Percentiles rank a stretch among this genome's conserved stretches.
Evolutionary conservation across 495 filamentous ascomycete genomes (phyloP).

Genomic region (Penicillium coffeae): DNA sequence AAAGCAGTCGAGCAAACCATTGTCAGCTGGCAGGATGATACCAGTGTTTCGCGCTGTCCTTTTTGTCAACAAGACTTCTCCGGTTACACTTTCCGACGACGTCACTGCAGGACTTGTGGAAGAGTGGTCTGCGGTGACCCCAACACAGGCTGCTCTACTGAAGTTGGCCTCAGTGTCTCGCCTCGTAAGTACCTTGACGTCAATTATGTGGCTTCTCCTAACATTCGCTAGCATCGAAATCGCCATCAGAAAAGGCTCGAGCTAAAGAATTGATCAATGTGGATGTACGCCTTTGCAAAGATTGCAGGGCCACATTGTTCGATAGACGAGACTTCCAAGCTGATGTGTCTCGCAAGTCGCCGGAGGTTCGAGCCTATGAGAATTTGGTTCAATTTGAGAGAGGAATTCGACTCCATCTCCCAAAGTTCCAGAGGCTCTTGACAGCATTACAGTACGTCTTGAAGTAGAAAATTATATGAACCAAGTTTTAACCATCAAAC

Average conservation of each 20-base stretch:
- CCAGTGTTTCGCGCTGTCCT: constrained; percentile 73
- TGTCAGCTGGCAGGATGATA: constrained; percentile 93
- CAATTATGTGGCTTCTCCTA: neutral
- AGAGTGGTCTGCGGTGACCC: constrained; percentile 87
- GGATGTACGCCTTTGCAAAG: constrained; percentile 86
- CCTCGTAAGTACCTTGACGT: constrained; percentile 51
- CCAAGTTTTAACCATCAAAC: constrained; percentile 18
- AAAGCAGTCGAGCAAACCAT: constrained; percentile 85
- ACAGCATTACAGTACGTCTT: constrained; percentile 55
- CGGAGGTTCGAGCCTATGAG: constrained; percentile 78
- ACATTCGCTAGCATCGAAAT: constrained; percentile 32
- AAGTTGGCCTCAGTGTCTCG: constrained; percentile 75
- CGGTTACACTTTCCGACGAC: constrained; percentile 80
- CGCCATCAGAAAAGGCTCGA: constrained; percentile 57
- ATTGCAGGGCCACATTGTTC: constrained; percentile 83
- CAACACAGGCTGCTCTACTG: constrained; percentile 76
- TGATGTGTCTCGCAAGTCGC: constrained; percentile 62
- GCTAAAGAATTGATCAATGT: constrained; percentile 55
- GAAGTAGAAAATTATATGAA: neutral
- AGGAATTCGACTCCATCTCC: constrained; percentile 79
- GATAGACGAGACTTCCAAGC: constrained; percentile 76
- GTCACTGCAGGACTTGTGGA: constrained; percentile 93
- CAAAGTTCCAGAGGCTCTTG: constrained; percentile 81
- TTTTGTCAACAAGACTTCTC: constrained; percentile 95
- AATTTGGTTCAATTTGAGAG: constrained; percentile 85